Percentiles rank a stretch among this genome's conserved stretches.
Evolutionary conservation across 495 filamentous ascomycete species (phyloP).

Genomic region (Aspergillus cristatus): DNA sequence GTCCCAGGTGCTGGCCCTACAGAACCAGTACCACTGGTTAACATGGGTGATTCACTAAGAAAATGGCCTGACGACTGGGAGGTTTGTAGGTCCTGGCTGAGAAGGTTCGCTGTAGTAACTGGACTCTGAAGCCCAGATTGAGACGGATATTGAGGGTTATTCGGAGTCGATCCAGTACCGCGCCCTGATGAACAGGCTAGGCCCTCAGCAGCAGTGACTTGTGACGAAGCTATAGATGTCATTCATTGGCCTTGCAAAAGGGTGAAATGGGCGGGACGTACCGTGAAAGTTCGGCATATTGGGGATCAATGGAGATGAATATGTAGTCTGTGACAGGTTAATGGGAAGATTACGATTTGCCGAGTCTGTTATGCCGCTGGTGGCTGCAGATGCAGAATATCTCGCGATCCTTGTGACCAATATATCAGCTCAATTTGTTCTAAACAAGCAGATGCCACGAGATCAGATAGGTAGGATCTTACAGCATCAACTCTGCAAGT

Average conservation of each 20-base stretch:
- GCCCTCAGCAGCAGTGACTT: too few relatives aligned
- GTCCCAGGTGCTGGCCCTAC: constrained; percentile 20
- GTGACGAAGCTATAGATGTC: too few relatives aligned
- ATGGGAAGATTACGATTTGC: too few relatives aligned
- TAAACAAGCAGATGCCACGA: too few relatives aligned
- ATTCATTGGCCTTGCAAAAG: too few relatives aligned
- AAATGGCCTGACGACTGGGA: too few relatives aligned
- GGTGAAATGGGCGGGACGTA: too few relatives aligned
- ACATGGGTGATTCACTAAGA: constrained; percentile 8
- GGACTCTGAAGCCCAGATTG: background rate
- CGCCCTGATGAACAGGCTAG: too few relatives aligned
- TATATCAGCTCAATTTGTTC: constrained; percentile 1
- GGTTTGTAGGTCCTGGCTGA: too few relatives aligned
- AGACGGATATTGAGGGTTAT: background rate
- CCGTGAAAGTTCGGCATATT: background rate
- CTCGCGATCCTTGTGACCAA: constrained; percentile 19
- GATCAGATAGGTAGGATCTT: constrained; percentile 13
- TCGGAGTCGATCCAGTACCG: too few relatives aligned
- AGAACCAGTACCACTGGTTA: constrained; percentile 8
- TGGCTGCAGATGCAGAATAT: constrained; percentile 9
- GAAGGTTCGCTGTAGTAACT: constrained; percentile 1
- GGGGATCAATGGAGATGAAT: background rate
- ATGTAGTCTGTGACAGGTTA: too few relatives aligned
- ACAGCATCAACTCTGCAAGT: constrained; percentile 75
- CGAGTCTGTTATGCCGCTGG: too few relatives aligned